A percentile compares a stretch with the other conserved stretches of the same genome.
Evolutionary conservation across 805 yeast species (phyloP).

Genomic region (Lipomyces orientalis): DNA sequence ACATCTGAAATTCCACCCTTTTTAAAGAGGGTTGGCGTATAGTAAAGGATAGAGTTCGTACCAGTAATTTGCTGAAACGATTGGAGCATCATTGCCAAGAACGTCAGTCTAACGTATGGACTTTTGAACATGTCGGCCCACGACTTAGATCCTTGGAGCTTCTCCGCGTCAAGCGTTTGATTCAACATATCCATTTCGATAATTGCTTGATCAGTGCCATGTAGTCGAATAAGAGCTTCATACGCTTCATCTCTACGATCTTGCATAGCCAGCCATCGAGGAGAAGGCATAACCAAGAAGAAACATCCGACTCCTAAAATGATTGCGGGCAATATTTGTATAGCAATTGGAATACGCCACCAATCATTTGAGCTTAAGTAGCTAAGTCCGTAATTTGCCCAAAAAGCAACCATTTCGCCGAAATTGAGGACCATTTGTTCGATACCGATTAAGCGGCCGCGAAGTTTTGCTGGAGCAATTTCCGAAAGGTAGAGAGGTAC

Average conservation of each 20-base stretch:
- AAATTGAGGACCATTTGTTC: slow-evolving; percentile 55
- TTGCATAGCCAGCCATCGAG: slow-evolving; percentile 69
- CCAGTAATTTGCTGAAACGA: slow-evolving; percentile 45
- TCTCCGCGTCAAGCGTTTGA: too few species aligned
- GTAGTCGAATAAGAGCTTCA: neutral
- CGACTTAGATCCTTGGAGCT: neutral
- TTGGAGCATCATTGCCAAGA: slow-evolving; percentile 9
- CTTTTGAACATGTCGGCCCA: slow-evolving; percentile 16
- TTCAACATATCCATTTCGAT: too few species aligned
- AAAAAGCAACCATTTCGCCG: slow-evolving; percentile 57
- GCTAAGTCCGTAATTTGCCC: slow-evolving; percentile 59
- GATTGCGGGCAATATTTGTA: slow-evolving; percentile 60
- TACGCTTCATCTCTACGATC: slow-evolving; percentile 60
- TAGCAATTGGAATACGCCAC: slow-evolving; percentile 68
- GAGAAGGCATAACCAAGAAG: slow-evolving; percentile 54
- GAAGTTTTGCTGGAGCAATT: slow-evolving; percentile 73
- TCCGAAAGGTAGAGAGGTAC: slow-evolving; percentile 63
- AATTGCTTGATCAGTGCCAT: neutral
- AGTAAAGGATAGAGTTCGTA: slow-evolving; percentile 54
- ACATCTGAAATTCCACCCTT: slow-evolving; percentile 58
- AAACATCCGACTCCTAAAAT: slow-evolving; percentile 55
- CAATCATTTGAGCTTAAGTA: slow-evolving; percentile 45
- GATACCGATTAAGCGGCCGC: slow-evolving; percentile 66
- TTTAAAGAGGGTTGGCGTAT: slow-evolving; percentile 51
- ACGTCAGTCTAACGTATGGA: slow-evolving; percentile 6